Conservation (phyloP, 169 alveolate genomes). For the Pseudocohnilembus persalinus region DNA sequence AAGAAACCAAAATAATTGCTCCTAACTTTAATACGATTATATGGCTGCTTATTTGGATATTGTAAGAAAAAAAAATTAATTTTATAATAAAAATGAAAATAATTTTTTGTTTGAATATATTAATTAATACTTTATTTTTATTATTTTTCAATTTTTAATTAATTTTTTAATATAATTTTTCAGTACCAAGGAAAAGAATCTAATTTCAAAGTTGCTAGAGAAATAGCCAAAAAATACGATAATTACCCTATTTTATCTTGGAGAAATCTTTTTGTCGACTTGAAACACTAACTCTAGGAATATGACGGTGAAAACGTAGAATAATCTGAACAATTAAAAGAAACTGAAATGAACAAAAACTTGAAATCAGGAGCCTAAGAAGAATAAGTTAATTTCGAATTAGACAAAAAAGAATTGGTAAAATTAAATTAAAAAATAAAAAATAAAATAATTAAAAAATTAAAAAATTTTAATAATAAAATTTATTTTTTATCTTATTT, state of each 20-base stretch:
- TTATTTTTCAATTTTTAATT: too few relatives aligned
- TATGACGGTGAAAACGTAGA: conserved; percentile 61
- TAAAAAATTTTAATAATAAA: not conserved
- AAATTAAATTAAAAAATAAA: not conserved
- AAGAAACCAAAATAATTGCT: conserved; percentile 15
- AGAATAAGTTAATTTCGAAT: not conserved
- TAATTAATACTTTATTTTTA: too few relatives aligned
- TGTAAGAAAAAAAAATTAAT: not conserved
- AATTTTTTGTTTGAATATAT: too few relatives aligned
- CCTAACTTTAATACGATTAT: conserved; percentile 67
- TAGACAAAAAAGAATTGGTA: conserved; percentile 1
- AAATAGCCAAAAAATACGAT: conserved; percentile 57
- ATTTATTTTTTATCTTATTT: not conserved
- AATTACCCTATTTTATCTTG: conserved; percentile 74
- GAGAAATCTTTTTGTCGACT: conserved; percentile 71
- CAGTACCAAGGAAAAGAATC: conserved; percentile 59
- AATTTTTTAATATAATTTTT: too few relatives aligned
- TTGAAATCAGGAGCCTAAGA: not conserved
- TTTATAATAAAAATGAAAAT: too few relatives aligned
- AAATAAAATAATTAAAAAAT: not conserved
- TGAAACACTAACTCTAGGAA: conserved; percentile 62
- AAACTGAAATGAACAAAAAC: conserved; percentile 19
- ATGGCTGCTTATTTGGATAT: conserved; percentile 78
- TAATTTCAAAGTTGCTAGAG: conserved; percentile 65
- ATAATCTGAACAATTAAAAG: conserved; percentile 31